A percentile compares a stretch with the other conserved stretches of the same genome.
These are phyloP conservation scores for Chrysosphaeria jannelii DNA, from an alignment of 2,329 filamentous ascomycete genomes.

Conservation along the genomic window DNA sequence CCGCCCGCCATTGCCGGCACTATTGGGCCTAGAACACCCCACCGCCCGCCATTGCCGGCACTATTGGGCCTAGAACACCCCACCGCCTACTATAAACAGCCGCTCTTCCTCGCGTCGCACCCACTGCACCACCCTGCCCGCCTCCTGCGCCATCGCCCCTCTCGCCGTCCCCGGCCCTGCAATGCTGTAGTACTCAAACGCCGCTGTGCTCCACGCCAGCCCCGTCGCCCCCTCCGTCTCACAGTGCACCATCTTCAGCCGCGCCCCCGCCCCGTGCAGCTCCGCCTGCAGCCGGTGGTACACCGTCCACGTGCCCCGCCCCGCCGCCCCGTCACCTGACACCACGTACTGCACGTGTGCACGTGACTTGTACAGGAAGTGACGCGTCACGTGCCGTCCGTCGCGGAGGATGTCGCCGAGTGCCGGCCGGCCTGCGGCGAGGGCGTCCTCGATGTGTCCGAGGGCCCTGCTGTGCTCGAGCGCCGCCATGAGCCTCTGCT, in stretches of 20 bases:
- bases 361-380: constrained; percentile 88
- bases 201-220: constrained; percentile 68
- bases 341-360: constrained; percentile 90
- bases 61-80: constrained; percentile 41
- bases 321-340: constrained; percentile 8
- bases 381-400: constrained; percentile 37
- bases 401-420: constrained; percentile 35
- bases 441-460: constrained; percentile 39
- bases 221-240: constrained; percentile 46
- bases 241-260: constrained; percentile 63
- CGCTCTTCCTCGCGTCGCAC: constrained; percentile 74
- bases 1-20: constrained; percentile 1
- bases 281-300: constrained; percentile 66
- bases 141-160: constrained; percentile 46
- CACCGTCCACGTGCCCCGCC: constrained; percentile 22
- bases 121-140: constrained; percentile 78
- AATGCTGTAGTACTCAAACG: constrained; percentile 90
- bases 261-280: constrained; percentile 58
- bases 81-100: constrained; percentile 91
- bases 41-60: constrained; percentile 1
- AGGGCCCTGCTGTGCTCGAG: constrained; percentile 50
- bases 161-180: constrained; percentile 41
- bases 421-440: constrained; percentile 36
- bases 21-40: constrained; percentile 16
- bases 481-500: constrained; percentile 31